phyloP scores from a whole-genome alignment of 352 stramenopile species.

The Phytophthora sojae region DNA sequence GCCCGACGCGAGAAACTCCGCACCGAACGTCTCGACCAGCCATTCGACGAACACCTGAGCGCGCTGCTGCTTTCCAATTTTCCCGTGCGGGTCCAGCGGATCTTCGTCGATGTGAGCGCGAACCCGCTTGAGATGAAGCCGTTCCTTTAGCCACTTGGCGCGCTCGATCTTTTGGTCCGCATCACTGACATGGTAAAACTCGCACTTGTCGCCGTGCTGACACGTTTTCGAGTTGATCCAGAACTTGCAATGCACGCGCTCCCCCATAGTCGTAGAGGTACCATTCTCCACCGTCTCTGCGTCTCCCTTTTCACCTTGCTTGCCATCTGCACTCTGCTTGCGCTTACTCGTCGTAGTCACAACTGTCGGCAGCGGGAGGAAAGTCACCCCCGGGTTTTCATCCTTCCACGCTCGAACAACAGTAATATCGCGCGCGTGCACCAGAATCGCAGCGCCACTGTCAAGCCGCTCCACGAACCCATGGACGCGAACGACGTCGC shows the following conservation, averaged over 20 bases:
- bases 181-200: slow-evolving; percentile 63
- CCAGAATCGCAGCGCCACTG: slow-evolving; percentile 34
- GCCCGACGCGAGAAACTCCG: slow-evolving; percentile 49
- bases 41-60: slow-evolving; percentile 79
- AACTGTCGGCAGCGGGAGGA: slow-evolving; percentile 63
- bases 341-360: slow-evolving; percentile 25
- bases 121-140: slow-evolving; percentile 66
- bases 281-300: background rate
- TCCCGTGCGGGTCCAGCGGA: slow-evolving; percentile 69
- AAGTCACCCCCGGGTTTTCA: slow-evolving; percentile 57
- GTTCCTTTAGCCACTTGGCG: slow-evolving; percentile 69
- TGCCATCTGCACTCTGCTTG: slow-evolving; percentile 1
- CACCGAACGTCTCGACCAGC: slow-evolving; percentile 77
- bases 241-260: slow-evolving; percentile 73
- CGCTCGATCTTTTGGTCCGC: slow-evolving; percentile 58
- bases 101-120: slow-evolving; percentile 68
- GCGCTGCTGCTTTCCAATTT: slow-evolving; percentile 77
- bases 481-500: slow-evolving; percentile 68
- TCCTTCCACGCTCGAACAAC: slow-evolving; percentile 62
- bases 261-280: background rate
- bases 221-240: slow-evolving; percentile 86
- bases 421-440: slow-evolving; percentile 55
- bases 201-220: slow-evolving; percentile 71
- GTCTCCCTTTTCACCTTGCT: slow-evolving; percentile 2
- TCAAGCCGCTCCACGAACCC: slow-evolving; percentile 65